phyloP scores from a whole-genome alignment of 306 rosid genomes.

The Rosa multiflora region DNA sequence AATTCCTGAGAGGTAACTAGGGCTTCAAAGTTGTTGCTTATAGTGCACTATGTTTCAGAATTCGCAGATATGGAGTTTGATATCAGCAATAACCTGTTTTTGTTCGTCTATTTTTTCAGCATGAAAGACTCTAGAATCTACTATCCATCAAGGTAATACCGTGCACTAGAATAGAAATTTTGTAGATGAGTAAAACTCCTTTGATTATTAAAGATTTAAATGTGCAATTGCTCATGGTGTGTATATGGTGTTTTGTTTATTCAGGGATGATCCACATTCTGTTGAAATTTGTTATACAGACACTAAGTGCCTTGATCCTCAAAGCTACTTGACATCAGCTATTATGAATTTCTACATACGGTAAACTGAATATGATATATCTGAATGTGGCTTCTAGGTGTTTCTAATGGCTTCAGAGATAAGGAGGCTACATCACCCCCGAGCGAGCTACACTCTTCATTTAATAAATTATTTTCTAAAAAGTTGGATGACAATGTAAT shows the following conservation, averaged over 20 bases:
- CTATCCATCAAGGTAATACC: constrained; percentile 82
- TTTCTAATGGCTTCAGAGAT: no score
- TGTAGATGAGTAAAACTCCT: constrained; percentile 14
- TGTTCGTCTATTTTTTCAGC: constrained; percentile 48
- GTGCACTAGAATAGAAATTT: background rate
- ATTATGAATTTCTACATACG: constrained; percentile 91
- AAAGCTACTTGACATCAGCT: constrained; percentile 74
- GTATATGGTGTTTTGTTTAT: constrained; percentile 30
- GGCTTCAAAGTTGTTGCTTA: background rate
- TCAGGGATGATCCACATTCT: constrained; percentile 85
- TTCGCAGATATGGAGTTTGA: constrained; percentile 18
- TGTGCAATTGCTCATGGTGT: constrained; percentile 18
- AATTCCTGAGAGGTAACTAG: constrained; percentile 53
- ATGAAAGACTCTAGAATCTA: constrained; percentile 65
- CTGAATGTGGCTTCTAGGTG: no score
- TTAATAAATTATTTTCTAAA: no score
- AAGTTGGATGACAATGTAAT: no score
- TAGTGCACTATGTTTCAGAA: constrained; percentile 13
- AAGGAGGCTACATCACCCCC: no score
- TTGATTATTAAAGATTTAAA: constrained; percentile 15
- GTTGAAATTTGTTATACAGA: constrained; percentile 71
- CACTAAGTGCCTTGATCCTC: constrained; percentile 75
- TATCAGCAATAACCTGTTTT: constrained; percentile 23
- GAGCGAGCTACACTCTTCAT: no score
- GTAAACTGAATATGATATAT: constrained; percentile 38